phyloP scores from a whole-genome alignment of 257 asterid species.

The Solanum piurae region DNA sequence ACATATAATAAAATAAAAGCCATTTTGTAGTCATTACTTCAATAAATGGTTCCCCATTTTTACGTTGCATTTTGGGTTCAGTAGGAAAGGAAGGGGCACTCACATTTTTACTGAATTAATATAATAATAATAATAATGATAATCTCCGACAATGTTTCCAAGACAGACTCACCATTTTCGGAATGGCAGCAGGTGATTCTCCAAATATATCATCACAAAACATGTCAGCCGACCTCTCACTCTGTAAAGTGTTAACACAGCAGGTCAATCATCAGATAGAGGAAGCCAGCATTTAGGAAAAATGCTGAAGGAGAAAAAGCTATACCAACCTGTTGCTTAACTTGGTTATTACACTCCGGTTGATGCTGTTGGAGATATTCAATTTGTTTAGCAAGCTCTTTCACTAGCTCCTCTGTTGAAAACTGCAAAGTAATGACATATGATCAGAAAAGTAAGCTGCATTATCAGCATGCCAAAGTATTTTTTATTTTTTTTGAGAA shows the following conservation, averaged over 20 bases:
- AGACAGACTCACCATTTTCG: conserved; percentile 47
- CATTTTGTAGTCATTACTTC: neutral
- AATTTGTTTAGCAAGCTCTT: neutral
- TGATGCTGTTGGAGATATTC: neutral
- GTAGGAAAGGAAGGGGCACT: neutral
- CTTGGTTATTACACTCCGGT: neutral
- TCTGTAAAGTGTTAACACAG: conserved; percentile 34
- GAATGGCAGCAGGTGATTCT: conserved; percentile 81
- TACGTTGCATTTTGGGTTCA: neutral
- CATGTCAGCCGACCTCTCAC: conserved; percentile 66
- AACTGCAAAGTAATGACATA: neutral
- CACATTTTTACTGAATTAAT: neutral
- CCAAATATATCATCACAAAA: conserved; percentile 90
- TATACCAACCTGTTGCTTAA: neutral
- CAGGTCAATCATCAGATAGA: neutral
- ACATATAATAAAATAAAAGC: neutral
- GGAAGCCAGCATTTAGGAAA: neutral
- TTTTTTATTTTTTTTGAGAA: neutral
- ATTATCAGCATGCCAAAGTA: conserved; percentile 12
- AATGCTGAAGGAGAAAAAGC: conserved; percentile 18
- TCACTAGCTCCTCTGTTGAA: neutral
- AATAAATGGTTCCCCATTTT: neutral
- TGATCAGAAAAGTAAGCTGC: neutral
- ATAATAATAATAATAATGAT: neutral
- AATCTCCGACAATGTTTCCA: neutral